Percentiles rank a stretch among this genome's conserved stretches.
Conservation (phyloP, 1,284 basidiomycete genomes). For the Ceratorhiza oryzae-sativae region DNA sequence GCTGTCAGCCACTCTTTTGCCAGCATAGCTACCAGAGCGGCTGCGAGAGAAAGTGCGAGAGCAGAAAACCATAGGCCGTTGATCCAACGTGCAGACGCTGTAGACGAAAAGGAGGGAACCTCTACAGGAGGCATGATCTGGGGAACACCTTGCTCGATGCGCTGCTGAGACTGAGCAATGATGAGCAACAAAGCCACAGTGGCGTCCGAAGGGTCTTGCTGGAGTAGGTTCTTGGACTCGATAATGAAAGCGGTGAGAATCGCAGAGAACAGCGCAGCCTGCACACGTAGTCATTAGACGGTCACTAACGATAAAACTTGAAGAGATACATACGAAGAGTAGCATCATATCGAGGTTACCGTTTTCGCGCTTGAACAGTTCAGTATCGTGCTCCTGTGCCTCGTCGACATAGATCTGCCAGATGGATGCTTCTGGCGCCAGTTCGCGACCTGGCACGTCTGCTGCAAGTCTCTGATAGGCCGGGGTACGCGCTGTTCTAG, state of each 20-base stretch:
- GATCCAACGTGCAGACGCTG: neutral
- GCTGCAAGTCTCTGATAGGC: neutral
- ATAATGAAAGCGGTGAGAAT: constrained; percentile 25
- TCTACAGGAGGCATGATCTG: neutral
- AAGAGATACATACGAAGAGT: neutral
- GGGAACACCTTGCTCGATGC: neutral
- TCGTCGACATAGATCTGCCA: constrained; percentile 4
- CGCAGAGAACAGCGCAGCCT: constrained; percentile 25
- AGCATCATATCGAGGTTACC: constrained; percentile 1
- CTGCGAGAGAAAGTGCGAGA: constrained; percentile 11
- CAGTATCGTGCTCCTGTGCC: constrained; percentile 3
- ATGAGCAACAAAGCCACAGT: neutral
- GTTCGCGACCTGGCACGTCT: neutral
- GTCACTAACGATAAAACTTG: neutral
- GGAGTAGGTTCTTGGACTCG: constrained; percentile 9
- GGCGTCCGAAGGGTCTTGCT: neutral
- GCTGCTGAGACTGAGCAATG: constrained; percentile 11
- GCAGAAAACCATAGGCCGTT: constrained; percentile 24
- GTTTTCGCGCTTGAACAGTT: neutral
- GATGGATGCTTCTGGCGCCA: neutral
- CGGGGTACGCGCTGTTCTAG: neutral
- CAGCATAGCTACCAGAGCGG: constrained; percentile 7
- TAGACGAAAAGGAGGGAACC: neutral
- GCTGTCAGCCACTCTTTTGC: constrained; percentile 28
- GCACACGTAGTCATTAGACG: neutral